Conservation (phyloP, 257 asterid genomes). For the Eustoma russellianum region DNA sequence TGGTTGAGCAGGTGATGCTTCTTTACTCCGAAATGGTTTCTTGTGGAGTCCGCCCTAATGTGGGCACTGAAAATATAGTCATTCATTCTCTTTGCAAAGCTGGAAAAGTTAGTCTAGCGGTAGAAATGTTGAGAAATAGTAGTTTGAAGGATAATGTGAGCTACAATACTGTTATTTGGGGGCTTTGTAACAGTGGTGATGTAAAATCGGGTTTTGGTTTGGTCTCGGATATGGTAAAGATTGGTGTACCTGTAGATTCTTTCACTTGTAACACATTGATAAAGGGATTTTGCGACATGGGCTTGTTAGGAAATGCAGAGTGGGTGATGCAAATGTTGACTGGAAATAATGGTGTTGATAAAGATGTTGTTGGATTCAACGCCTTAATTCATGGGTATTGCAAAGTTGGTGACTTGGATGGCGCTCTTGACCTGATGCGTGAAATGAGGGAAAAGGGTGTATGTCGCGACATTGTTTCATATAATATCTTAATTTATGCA, state of each 20-base stretch:
- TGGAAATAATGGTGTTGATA: slow-evolving; percentile 18
- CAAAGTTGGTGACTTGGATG: slow-evolving; percentile 41
- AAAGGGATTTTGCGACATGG: slow-evolving; percentile 76
- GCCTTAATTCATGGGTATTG: slow-evolving; percentile 57
- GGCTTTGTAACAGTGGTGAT: slow-evolving; percentile 50
- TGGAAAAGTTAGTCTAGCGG: slow-evolving; percentile 44
- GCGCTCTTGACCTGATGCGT: slow-evolving; percentile 41
- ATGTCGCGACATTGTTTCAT: slow-evolving; percentile 54
- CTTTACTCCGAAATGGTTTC: slow-evolving; percentile 54
- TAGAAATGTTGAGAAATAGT: slow-evolving; percentile 40
- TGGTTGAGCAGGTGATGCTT: slow-evolving; percentile 55
- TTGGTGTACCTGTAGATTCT: slow-evolving; percentile 33
- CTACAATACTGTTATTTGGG: slow-evolving; percentile 91
- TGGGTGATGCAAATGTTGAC: slow-evolving; percentile 47
- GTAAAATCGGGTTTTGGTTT: slow-evolving; percentile 57
- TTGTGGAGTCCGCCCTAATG: slow-evolving; percentile 43
- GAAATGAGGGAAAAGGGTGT: slow-evolving; percentile 48
- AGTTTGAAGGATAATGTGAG: slow-evolving; percentile 48
- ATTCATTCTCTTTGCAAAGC: slow-evolving; percentile 60
- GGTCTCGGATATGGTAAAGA: slow-evolving; percentile 74
- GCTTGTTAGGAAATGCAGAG: slow-evolving; percentile 51
- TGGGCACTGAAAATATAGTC: slow-evolving; percentile 54
- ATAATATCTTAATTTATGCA: slow-evolving; percentile 63
- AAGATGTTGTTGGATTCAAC: slow-evolving; percentile 62
- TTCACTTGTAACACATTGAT: slow-evolving; percentile 67